Evolutionary conservation across 1,139 yeast genomes (phyloP).

Genomic region (Taphrina wiesneri): DNA sequence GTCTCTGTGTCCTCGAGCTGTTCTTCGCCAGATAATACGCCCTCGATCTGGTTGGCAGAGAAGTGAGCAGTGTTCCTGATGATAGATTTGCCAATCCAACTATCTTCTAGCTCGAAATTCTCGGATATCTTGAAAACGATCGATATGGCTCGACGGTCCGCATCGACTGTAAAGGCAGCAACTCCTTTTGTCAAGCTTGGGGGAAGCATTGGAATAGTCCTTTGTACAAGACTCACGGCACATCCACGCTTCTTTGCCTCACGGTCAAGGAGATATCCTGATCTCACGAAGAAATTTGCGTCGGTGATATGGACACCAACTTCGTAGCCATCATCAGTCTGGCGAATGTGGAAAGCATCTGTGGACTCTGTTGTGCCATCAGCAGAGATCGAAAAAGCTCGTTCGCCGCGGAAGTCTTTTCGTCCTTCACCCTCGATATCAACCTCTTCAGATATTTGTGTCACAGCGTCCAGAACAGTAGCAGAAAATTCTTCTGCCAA

Average conservation of each 20-base stretch:
- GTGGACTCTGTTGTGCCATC: constrained; percentile 45
- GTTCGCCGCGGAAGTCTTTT: constrained; percentile 61
- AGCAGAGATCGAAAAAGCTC: constrained; percentile 60
- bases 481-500: constrained; percentile 75
- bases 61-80: constrained; percentile 57
- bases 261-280: constrained; percentile 76
- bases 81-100: constrained; percentile 74
- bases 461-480: constrained; percentile 50
- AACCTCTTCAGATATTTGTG: constrained; percentile 44
- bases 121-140: constrained; percentile 78
- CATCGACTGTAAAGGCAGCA: constrained; percentile 64
- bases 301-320: constrained; percentile 80
- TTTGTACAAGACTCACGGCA: constrained; percentile 87
- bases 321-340: constrained; percentile 43
- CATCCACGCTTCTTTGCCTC: constrained; percentile 89
- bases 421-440: constrained; percentile 48
- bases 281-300: constrained; percentile 66
- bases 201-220: constrained; percentile 68
- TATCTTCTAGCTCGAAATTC: constrained; percentile 70
- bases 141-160: constrained; percentile 68
- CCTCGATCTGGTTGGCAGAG: constrained; percentile 44
- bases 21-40: constrained; percentile 47
- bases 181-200: constrained; percentile 55
- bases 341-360: constrained; percentile 46
- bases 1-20: constrained; percentile 34